Evolutionary conservation across 306 rosid genomes (phyloP).

Genomic region (Macrotyloma uniflorum): DNA sequence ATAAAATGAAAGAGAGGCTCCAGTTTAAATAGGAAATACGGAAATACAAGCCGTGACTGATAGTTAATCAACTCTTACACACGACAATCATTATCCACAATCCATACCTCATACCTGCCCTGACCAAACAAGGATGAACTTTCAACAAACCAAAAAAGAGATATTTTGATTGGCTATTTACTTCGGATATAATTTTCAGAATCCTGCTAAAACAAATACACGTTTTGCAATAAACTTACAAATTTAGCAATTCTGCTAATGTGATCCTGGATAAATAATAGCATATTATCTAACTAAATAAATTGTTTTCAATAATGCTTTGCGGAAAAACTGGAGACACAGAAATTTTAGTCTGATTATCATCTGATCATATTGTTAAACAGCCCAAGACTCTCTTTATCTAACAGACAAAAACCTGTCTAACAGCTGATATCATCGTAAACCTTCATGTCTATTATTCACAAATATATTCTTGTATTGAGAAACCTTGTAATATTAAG

Average conservation of each 20-base stretch:
- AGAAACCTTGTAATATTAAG: conserved; percentile 15
- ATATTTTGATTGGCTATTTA: background rate
- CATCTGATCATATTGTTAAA: conserved; percentile 15
- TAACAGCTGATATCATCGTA: conserved; percentile 6
- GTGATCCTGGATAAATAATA: conserved; percentile 15
- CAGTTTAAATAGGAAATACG: background rate
- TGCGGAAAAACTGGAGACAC: background rate
- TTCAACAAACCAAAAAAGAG: background rate
- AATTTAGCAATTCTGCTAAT: background rate
- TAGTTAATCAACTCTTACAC: background rate
- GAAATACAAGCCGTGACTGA: background rate
- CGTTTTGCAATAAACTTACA: background rate
- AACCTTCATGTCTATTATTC: background rate
- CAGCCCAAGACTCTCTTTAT: background rate
- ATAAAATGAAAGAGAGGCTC: background rate
- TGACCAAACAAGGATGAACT: background rate
- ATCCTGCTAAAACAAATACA: conserved; percentile 10
- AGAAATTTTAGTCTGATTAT: conserved; percentile 13
- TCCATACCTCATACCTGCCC: background rate
- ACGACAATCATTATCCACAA: background rate
- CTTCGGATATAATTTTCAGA: conserved; percentile 20
- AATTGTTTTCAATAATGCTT: background rate
- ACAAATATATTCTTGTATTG: background rate
- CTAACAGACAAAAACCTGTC: too few relatives aligned
- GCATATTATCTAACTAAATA: conserved; percentile 16